Conservation (phyloP, 108 stramenopile species). For the Aurantiochytrium sp. region DNA sequence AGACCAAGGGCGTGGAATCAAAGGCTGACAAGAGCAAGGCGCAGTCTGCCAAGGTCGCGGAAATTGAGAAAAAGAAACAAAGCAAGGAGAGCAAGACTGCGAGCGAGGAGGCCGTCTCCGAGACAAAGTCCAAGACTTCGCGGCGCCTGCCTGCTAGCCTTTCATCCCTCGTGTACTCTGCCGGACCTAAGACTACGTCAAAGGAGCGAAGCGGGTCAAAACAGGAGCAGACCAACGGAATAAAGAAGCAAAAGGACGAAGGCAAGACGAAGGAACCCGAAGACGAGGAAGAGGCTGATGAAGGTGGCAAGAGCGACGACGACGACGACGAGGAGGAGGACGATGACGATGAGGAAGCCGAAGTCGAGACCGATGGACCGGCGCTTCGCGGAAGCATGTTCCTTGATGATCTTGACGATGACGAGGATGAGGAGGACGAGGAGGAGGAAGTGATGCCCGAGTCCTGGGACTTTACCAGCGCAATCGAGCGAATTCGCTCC, state of each 20-base stretch:
- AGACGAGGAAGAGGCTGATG: no score
- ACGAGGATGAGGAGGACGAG: background rate
- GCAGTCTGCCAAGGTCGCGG: no score
- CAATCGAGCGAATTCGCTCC: background rate
- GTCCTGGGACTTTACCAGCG: slow-evolving; percentile 7
- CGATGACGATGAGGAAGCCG: background rate
- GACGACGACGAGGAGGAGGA: background rate
- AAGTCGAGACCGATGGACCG: background rate
- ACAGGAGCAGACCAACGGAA: no score
- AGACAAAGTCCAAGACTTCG: background rate
- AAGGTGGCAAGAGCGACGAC: no score
- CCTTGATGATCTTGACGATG: background rate
- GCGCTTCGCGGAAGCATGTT: background rate
- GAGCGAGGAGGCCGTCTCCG: background rate
- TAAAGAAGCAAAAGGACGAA: no score
- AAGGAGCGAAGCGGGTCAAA: no score
- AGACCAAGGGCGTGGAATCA: no score
- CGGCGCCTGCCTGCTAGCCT: background rate
- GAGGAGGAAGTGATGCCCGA: background rate
- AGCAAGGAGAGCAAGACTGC: no score
- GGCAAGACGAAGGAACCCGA: no score
- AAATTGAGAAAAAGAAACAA: no score
- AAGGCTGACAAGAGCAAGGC: no score
- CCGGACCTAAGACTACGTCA: no score
- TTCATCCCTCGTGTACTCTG: background rate